Percentiles rank a stretch among this genome's conserved stretches.
Evolutionary conservation across 768 basidiomycete species (phyloP).

Genomic region (Collybia nuda): DNA sequence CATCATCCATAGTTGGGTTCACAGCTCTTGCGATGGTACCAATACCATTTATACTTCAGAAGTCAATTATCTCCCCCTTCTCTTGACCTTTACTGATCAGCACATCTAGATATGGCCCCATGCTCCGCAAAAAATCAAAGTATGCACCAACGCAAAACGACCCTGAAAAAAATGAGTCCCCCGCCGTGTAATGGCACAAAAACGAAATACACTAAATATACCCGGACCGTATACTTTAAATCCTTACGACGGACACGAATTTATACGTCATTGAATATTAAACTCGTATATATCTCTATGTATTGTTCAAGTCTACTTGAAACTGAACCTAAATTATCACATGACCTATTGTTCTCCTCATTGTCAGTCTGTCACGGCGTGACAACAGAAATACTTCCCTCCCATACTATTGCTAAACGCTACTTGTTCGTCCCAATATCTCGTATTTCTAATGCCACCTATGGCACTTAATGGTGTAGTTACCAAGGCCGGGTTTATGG

Average conservation of each 20-base stretch:
- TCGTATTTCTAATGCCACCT: conserved; percentile 58
- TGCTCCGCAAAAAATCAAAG: conserved; percentile 40
- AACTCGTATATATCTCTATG: no score
- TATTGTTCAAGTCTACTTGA: no score
- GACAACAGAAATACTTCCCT: no score
- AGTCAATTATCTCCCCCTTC: conserved; percentile 14
- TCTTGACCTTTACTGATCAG: background rate
- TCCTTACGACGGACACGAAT: no score
- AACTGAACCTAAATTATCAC: no score
- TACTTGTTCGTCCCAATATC: background rate
- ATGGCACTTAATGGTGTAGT: conserved; percentile 75
- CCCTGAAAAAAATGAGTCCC: background rate
- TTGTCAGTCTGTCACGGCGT: no score
- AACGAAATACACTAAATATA: no score
- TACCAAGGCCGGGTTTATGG: conserved; percentile 80
- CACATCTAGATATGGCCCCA: conserved; percentile 37
- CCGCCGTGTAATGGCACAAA: background rate
- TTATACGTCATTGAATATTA: no score
- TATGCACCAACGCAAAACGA: conserved; percentile 30
- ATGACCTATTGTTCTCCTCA: no score
- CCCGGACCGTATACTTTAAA: no score
- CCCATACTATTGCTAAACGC: no score
- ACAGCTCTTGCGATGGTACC: conserved; percentile 52
- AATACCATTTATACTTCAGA: conserved; percentile 46
- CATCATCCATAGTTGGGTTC: conserved; percentile 55